Percentiles rank a stretch among this genome's conserved stretches.
These are phyloP conservation scores for Ogataea zsoltii DNA, from an alignment of 805 yeast genomes.

Conservation along the genomic window DNA sequence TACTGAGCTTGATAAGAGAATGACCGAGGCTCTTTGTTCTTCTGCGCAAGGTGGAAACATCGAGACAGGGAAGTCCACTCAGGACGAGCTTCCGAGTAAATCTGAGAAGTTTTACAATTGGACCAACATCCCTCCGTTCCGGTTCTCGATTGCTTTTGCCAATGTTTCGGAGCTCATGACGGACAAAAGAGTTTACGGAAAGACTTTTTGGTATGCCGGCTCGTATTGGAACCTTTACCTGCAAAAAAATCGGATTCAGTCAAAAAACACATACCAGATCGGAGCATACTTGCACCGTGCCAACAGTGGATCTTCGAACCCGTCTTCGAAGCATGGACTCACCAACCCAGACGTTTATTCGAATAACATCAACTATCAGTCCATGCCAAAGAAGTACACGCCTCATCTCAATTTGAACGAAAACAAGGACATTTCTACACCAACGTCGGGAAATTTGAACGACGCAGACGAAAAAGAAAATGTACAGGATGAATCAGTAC, in stretches of 20 bases:
- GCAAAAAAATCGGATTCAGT: conserved; percentile 44
- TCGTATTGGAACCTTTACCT: conserved; percentile 59
- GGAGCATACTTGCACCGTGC: conserved; percentile 61
- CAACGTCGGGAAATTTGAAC: conserved; percentile 2
- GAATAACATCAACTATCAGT: conserved; percentile 27
- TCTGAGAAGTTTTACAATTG: conserved; percentile 32
- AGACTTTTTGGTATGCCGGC: conserved; percentile 61
- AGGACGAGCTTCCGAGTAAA: conserved; percentile 16
- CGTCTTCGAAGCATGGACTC: conserved; percentile 41
- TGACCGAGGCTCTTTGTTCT: conserved; percentile 26
- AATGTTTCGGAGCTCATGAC: conserved; percentile 45
- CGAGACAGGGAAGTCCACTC: conserved; percentile 30
- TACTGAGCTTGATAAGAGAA: conserved; percentile 32
- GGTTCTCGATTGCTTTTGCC: conserved; percentile 54
- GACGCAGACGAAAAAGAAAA: conserved; percentile 26
- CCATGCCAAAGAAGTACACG: conserved; percentile 23
- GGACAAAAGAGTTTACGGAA: conserved; percentile 50
- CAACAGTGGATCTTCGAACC: conserved; percentile 32
- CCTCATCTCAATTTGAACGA: conserved; percentile 3
- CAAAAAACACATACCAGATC: conserved; percentile 46
- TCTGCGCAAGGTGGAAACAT: conserved; percentile 10
- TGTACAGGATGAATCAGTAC: conserved; percentile 26
- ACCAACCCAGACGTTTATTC: conserved; percentile 40
- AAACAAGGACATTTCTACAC: conserved; percentile 6
- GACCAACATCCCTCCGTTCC: conserved; percentile 52